Percentiles rank a stretch among this genome's conserved stretches.
Evolutionary conservation across 768 basidiomycete genomes (phyloP).

Genomic region (Pleurotus platypus): DNA sequence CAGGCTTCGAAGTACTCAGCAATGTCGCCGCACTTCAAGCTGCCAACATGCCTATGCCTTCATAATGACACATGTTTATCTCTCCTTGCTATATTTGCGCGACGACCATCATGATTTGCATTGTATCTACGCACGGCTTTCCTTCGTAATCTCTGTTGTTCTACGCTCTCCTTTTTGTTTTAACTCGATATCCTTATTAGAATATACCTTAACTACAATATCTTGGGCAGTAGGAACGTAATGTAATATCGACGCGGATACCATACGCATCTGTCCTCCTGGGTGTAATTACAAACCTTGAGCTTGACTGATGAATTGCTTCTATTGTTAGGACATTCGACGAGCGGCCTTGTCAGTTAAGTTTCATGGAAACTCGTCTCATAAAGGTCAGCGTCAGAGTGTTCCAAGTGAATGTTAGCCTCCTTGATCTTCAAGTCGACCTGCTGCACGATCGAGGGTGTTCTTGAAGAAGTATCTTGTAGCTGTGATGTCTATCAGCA

Average conservation of each 20-base stretch:
- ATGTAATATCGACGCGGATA: slow-evolving; percentile 2
- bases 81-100: slow-evolving; percentile 10
- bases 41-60: slow-evolving; percentile 52
- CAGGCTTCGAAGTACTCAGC: slow-evolving; percentile 52
- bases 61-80: slow-evolving; percentile 26
- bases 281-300: too few relatives aligned
- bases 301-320: too few relatives aligned
- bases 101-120: slow-evolving; percentile 15
- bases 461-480: neutral
- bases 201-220: neutral
- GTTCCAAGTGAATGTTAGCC: neutral
- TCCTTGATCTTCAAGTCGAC: neutral
- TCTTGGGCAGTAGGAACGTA: slow-evolving; percentile 5
- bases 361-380: too few relatives aligned
- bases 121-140: slow-evolving; percentile 7
- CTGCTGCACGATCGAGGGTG: slow-evolving; percentile 3
- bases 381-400: neutral
- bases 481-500: neutral
- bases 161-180: neutral
- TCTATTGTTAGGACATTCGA: too few relatives aligned
- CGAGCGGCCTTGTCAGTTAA: too few relatives aligned
- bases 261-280: neutral
- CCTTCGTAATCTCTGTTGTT: neutral
- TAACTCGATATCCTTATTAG: slow-evolving; percentile 6
- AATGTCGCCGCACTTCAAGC: slow-evolving; percentile 48